phyloP scores from a whole-genome alignment of 139 green algal species.

The Picochlorum sp. region DNA sequence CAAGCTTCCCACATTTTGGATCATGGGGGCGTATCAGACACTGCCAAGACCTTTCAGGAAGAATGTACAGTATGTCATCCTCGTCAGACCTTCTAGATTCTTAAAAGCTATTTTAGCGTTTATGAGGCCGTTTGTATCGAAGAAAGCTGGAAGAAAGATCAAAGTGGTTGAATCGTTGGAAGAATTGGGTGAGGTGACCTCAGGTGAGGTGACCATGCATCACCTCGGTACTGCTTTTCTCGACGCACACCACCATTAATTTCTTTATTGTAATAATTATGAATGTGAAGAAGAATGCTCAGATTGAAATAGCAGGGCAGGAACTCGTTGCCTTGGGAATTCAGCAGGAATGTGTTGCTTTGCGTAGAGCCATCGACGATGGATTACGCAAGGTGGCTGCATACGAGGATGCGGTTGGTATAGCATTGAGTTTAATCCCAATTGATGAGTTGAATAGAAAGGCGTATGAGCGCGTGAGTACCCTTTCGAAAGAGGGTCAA shows the following conservation, averaged over 20 bases:
- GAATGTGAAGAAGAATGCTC: not conserved
- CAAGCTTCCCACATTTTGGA: conserved; percentile 49
- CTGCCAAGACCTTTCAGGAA: conserved; percentile 61
- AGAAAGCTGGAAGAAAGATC: conserved; percentile 58
- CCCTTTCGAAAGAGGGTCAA: conserved; percentile 34
- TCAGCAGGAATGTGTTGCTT: conserved; percentile 14
- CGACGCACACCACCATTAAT: not conserved
- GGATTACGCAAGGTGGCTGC: conserved; percentile 19
- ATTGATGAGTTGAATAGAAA: conserved; percentile 22
- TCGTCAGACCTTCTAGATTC: conserved; percentile 54
- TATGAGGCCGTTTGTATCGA: conserved; percentile 53
- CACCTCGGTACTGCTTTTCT: conserved; percentile 51
- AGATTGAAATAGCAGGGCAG: not conserved
- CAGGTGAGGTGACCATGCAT: conserved; percentile 48
- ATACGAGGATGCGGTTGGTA: conserved; percentile 41
- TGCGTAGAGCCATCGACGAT: not conserved
- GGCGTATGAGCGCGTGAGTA: conserved; percentile 18
- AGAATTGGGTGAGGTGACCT: conserved; percentile 41
- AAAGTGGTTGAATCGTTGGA: conserved; percentile 51
- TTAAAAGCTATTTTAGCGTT: conserved; percentile 47
- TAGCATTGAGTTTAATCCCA: conserved; percentile 45
- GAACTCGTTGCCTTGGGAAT: not conserved
- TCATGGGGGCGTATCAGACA: conserved; percentile 54
- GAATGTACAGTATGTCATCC: conserved; percentile 67
- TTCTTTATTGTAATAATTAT: not conserved